phyloP scores from a whole-genome alignment of 768 basidiomycete genomes.

The Mrakia blollopis region DNA sequence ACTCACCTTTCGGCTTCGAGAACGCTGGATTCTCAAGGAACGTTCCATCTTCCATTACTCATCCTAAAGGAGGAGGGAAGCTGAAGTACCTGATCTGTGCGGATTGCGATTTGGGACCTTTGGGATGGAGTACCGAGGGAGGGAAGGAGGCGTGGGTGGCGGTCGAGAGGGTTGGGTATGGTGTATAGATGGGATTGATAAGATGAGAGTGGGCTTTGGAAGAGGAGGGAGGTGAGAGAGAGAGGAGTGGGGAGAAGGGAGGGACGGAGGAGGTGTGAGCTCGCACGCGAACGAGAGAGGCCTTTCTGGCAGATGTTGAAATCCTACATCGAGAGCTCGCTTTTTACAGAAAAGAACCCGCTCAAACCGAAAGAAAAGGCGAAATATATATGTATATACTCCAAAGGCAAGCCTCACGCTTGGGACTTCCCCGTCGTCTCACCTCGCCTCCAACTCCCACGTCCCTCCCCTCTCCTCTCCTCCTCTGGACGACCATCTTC shows the following conservation, averaged over 20 bases:
- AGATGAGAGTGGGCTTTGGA: neutral
- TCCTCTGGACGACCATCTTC: too few relatives aligned
- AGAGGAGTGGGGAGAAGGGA: neutral
- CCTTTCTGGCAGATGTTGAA: too few relatives aligned
- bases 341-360: too few relatives aligned
- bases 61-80: conserved; percentile 15
- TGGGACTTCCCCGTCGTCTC: too few relatives aligned
- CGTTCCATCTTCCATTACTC: conserved; percentile 13
- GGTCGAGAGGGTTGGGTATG: conserved; percentile 41
- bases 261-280: too few relatives aligned
- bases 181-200: neutral
- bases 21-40: conserved; percentile 45
- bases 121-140: conserved; percentile 46
- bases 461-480: too few relatives aligned
- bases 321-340: too few relatives aligned
- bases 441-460: too few relatives aligned
- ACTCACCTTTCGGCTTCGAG: conserved; percentile 43
- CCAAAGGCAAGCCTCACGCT: too few relatives aligned
- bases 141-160: conserved; percentile 42
- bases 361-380: too few relatives aligned
- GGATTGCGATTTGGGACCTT: conserved; percentile 46
- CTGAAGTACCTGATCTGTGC: conserved; percentile 46
- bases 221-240: neutral
- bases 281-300: too few relatives aligned
- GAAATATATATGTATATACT: too few relatives aligned